Evolutionary conservation across 225 moss, liverwort and hornwort genomes (phyloP).

Genomic region (Ulota crispa): DNA sequence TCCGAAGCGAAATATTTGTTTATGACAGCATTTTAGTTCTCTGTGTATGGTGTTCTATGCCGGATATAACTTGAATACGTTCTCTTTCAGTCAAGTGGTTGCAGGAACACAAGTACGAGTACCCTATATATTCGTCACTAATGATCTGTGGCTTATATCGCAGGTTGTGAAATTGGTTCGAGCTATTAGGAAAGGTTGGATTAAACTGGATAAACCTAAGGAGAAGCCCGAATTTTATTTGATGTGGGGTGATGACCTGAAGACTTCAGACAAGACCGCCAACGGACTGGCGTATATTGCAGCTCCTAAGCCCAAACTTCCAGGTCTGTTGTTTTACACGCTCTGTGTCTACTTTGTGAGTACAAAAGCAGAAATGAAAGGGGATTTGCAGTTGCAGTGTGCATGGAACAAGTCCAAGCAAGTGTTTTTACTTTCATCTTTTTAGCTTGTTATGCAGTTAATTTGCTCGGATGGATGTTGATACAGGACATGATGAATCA

Average conservation of each 20-base stretch:
- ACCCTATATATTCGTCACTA: not conserved
- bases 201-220: constrained; percentile 75
- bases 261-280: constrained; percentile 70
- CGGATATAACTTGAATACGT: not conserved
- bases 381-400: not conserved
- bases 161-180: constrained; percentile 97
- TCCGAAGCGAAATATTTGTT: not conserved
- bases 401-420: not conserved
- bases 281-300: constrained; percentile 91
- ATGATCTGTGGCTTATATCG: not conserved
- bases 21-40: not conserved
- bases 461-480: constrained; percentile 8
- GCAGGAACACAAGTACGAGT: not conserved
- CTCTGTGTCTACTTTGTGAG: not conserved
- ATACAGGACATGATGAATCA: constrained; percentile 91
- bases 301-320: constrained; percentile 87
- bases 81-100: not conserved
- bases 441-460: not conserved
- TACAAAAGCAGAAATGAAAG: not conserved
- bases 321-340: constrained; percentile 46
- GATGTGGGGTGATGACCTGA: constrained; percentile 91
- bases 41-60: not conserved
- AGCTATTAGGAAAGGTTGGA: constrained; percentile 93
- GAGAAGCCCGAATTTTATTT: constrained; percentile 79
- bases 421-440: not conserved